Conservation (phyloP, 2,329 filamentous ascomycete genomes). For the Talaromyces sp. region DNA sequence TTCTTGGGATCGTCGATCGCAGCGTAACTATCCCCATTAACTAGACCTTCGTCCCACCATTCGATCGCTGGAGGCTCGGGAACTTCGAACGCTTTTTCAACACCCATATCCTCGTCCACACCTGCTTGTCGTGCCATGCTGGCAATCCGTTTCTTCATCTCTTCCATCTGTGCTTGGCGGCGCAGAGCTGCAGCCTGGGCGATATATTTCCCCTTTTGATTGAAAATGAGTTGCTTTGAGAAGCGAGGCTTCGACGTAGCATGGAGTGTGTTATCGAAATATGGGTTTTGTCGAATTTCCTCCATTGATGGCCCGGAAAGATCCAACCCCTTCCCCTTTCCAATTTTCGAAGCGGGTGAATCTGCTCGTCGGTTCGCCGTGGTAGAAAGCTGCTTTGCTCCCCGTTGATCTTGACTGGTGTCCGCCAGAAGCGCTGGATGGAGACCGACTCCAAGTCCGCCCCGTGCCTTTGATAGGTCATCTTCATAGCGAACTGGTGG, state of each 20-base stretch:
- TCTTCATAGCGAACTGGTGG: conserved; percentile 46
- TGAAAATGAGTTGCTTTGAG: conserved; percentile 77
- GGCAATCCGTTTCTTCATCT: conserved; percentile 90
- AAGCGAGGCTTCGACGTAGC: conserved; percentile 59
- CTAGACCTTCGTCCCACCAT: conserved; percentile 94
- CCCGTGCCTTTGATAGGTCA: conserved; percentile 47
- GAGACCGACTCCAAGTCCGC: conserved; percentile 68
- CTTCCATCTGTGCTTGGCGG: conserved; percentile 80
- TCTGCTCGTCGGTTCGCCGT: conserved; percentile 51
- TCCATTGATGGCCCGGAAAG: conserved; percentile 54
- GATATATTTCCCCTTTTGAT: conserved; percentile 95
- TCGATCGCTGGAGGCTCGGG: conserved; percentile 81
- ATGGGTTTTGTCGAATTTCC: conserved; percentile 67
- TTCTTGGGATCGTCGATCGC: conserved; percentile 59
- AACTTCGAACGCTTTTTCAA: conserved; percentile 84
- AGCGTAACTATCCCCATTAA: conserved; percentile 70
- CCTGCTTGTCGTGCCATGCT: conserved; percentile 83
- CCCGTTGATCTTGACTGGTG: conserved; percentile 36
- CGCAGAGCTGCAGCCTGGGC: conserved; percentile 86
- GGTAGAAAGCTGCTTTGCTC: conserved; percentile 45
- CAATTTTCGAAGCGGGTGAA: conserved; percentile 27
- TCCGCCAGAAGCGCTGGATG: conserved; percentile 66
- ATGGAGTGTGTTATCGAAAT: conserved; percentile 68
- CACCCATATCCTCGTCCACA: conserved; percentile 83
- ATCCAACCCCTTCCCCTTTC: conserved; percentile 48